Base-by-base conservation (phyloP, 305 asterid species). In the Fraxinus sp. region DNA sequence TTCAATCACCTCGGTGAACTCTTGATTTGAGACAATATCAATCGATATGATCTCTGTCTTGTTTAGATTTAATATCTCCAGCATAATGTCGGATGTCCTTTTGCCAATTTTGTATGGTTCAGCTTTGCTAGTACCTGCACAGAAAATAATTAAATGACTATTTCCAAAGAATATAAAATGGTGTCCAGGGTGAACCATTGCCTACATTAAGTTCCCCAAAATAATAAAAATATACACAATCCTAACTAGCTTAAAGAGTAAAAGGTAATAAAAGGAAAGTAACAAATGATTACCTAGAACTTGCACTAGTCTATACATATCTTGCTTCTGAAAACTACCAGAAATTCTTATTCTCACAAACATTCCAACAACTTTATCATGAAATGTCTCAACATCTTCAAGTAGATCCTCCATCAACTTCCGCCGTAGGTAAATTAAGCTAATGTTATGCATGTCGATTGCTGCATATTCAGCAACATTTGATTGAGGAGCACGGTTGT, bases 391-490 rank as follows among this genome's bases (percentile, higher is more conserved):
- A 74, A 76, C 77, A 85, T 97, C 99, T 85, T 97, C 99, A 85
- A 97, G 97, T 73, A 95, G 89, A 85, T 97, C 98, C 88, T 97
- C 99, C 94, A 95, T 92, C 91, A 97, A 91, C 92, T 97, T 97
- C 82, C 99, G 88, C 9, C 97, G 89, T 82, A 93, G 87, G 90
- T 92, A 97, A 86, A 97, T 97, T 80, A 97, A 88, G 89, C 89
- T 91, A 82, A 97, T 94, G 85, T 95, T 97, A 86, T 97, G 97
- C 93, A 89, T 92, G 87, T 97, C 94, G 81, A 97, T 93, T 74
- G 99, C 98, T 64, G 99, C 99, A 90, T 89, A 97, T 85, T 97
- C 99, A 88, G 91, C 97, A 85, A 94, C 94, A 89, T 95, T 95
- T 80, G 97, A 94, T 82, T 91, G 98, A 84, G 91, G 93, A 16